Evolutionary conservation across 140 eudicot genomes (phyloP), one percentile per base, ranked within the genome.

Genomic region (Senecio squalidus): DNA sequence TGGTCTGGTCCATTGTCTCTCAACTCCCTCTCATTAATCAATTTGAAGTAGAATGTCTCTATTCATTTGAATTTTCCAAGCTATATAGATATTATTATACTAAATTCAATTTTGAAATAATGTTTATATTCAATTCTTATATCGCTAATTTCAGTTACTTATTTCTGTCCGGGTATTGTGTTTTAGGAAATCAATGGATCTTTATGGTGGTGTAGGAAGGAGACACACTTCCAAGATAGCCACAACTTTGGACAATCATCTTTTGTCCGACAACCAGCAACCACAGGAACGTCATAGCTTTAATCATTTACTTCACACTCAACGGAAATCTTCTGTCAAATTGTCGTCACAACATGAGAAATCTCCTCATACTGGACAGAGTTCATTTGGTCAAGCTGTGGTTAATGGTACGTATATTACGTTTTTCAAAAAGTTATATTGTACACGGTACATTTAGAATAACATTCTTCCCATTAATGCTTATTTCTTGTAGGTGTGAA

Each of bases 381-480:
- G 93, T 67, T 75, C 96, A 41, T 80, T 23, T 4, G 78, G 83
- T 48, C 89, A 87, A 51, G 86, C 93, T 36, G 83, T 80, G 18
- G 55, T 80, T 45, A 87, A 87, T 64, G 96, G 96, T 87, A 59
- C 3, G 61, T 55, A 54, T 58, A 39, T 33, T n/a, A n/a, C n/a
- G n/a, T n/a, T n/a, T n/a, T n/a, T n/a, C n/a, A n/a, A n/a, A n/a
- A n/a, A n/a, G n/a, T n/a, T n/a, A n/a, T n/a, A n/a, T n/a, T n/a
- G n/a, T n/a, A n/a, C n/a, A n/a, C n/a, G n/a, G n/a, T n/a, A n/a
- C n/a, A n/a, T n/a, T n/a, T n/a, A n/a, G n/a, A n/a, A 23, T 9
- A 38, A 38, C 44, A 38, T 38, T 38, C 44, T 6, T 38, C 44
- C 2, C 0, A 8, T n/a, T 15, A n/a, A 24, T 59, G 61, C 7